A percentile compares a stretch with the other conserved stretches of the same genome.
Evolutionary conservation across 108 stramenopile genomes (phyloP).

Genomic region (Cyclotella baltica): DNA sequence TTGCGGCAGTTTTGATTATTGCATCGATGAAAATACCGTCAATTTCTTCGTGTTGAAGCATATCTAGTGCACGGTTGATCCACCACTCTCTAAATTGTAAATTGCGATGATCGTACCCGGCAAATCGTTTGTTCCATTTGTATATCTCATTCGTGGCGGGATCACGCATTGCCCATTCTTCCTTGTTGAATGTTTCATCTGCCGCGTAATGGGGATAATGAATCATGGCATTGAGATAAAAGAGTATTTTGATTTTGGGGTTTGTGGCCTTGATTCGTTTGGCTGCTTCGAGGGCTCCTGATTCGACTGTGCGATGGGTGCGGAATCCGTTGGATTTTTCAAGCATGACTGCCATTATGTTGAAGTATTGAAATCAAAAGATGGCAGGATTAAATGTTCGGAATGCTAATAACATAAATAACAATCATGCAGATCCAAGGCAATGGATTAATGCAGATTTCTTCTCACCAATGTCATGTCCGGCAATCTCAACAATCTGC

Average conservation of each 20-base stretch:
- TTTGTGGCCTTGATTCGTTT: constrained; percentile 34
- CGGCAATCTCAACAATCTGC: constrained; percentile 37
- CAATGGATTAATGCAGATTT: constrained; percentile 22
- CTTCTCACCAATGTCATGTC: constrained; percentile 42
- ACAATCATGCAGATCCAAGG: too few species aligned
- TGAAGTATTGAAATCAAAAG: too few species aligned
- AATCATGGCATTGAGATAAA: constrained; percentile 52
- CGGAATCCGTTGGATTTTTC: too few species aligned
- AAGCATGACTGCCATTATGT: too few species aligned
- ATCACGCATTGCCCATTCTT: constrained; percentile 27
- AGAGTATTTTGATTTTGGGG: constrained; percentile 40
- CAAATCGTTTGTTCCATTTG: constrained; percentile 24
- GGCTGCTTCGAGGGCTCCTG: constrained; percentile 41
- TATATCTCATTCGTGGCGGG: constrained; percentile 1
- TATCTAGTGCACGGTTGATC: constrained; percentile 45
- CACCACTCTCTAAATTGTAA: constrained; percentile 50
- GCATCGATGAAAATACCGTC: constrained; percentile 55
- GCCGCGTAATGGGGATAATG: constrained; percentile 42
- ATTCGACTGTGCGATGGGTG: too few species aligned
- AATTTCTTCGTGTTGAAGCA: constrained; percentile 34
- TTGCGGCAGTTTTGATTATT: constrained; percentile 29
- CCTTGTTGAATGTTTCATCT: constrained; percentile 22
- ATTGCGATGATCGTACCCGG: constrained; percentile 43
- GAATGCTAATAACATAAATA: too few species aligned
- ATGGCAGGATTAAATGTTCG: too few species aligned